Evolutionary conservation across 305 asterid species (phyloP).

Genomic region (Ajuga reptans): DNA sequence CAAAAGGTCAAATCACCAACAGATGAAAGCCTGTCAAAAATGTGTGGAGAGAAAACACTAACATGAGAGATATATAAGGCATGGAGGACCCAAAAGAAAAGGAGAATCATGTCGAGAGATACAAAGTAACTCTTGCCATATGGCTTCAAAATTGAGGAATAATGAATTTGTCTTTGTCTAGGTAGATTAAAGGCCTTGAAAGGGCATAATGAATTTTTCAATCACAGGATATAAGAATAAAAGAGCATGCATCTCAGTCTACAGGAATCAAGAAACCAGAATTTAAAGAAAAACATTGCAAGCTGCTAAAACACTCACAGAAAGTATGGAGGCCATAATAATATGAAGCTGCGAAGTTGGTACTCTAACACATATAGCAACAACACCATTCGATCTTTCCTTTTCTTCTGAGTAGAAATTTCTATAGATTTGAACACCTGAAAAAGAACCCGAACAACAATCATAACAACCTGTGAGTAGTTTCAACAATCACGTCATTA

Average conservation of each 20-base stretch:
- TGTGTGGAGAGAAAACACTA: background rate
- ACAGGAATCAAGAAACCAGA: background rate
- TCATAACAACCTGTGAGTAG: conserved; percentile 6
- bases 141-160: too few species aligned
- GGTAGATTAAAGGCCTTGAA: too few species aligned
- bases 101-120: too few species aligned
- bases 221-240: background rate
- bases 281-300: conserved; percentile 1
- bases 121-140: too few species aligned
- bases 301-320: conserved; percentile 40
- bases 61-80: background rate
- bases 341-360: conserved; percentile 40
- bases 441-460: conserved; percentile 7
- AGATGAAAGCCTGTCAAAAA: background rate
- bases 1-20: background rate
- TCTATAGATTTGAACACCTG: conserved; percentile 75
- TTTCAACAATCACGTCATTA: background rate
- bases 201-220: background rate
- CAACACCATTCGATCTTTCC: conserved; percentile 65
- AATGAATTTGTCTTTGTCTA: too few species aligned
- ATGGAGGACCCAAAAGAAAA: background rate
- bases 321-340: conserved; percentile 45
- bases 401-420: conserved; percentile 72
- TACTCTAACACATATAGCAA: conserved; percentile 47
- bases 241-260: conserved; percentile 2